Percentiles rank a stretch among this genome's conserved stretches.
Evolutionary conservation across 768 basidiomycete species (phyloP).

Genomic region (Lactifluus volemus): DNA sequence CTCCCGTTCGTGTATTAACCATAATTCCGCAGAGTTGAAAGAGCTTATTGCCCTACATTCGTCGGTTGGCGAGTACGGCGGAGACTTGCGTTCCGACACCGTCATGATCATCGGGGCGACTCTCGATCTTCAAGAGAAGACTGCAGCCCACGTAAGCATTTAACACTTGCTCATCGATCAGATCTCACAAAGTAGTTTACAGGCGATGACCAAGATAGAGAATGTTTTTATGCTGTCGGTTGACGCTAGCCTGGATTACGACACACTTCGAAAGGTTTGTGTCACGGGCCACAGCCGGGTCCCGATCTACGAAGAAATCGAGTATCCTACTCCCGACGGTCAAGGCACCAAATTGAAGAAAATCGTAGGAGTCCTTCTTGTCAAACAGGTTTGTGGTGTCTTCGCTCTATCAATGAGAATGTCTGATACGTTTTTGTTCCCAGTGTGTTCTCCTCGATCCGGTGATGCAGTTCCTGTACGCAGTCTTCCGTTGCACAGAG

Average conservation of each 20-base stretch:
- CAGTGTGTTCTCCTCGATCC: conserved; percentile 21
- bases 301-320: conserved; percentile 22
- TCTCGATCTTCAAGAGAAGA: conserved; percentile 82
- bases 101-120: conserved; percentile 87
- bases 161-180: background rate
- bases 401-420: background rate
- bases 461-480: conserved; percentile 75
- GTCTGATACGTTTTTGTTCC: background rate
- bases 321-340: conserved; percentile 14
- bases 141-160: conserved; percentile 41
- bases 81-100: conserved; percentile 80
- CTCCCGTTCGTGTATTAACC: background rate
- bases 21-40: conserved; percentile 45
- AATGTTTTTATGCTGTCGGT: conserved; percentile 85
- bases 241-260: conserved; percentile 74
- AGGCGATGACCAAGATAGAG: conserved; percentile 75
- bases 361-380: conserved; percentile 78
- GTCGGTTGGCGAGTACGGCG: conserved; percentile 60
- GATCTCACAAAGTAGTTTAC: conserved; percentile 12
- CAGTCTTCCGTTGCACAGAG: conserved; percentile 77
- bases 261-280: conserved; percentile 38
- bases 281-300: conserved; percentile 21
- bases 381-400: conserved; percentile 52
- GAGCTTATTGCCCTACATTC: conserved; percentile 88
- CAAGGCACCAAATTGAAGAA: conserved; percentile 56